Base-by-base conservation (phyloP, 306 rosid species). In the Acacia confusa region DNA sequence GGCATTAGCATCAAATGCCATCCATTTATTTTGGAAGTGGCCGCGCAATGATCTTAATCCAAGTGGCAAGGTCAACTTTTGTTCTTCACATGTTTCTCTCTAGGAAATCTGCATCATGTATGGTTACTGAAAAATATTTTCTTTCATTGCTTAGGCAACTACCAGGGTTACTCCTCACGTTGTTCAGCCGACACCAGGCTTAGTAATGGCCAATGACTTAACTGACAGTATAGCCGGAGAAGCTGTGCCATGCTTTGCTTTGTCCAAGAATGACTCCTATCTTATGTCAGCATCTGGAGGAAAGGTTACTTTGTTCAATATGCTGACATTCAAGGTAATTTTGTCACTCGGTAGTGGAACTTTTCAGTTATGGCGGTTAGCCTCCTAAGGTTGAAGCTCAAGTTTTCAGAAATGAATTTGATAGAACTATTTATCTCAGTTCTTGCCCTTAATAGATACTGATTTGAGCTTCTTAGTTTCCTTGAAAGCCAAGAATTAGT, bases 261-360 rank as follows among this genome's bases (percentile, higher is more conserved):
- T 95, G 77, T 93, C 98, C 63, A 95, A 95, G 86, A 93, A 93
- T 78, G 99, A 95, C 78, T 95, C 99, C 10, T 95, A 95, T 41
- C 97, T 95, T 34, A 93, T 95, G 94, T 95, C 99, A 55, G 97
- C 99, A 61, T 95, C 99, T 3, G 99, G 99, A 79, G 99, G 99
- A 82, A 93, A 92, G 83, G 88, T 93, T 72, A 90, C 97, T 76
- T 81, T 93, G 53, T 93, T 93, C 81, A 95, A 93, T 82, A 95
- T 93, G 97, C 91, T 93, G 99, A 95, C 97, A 67, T 93, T 95
- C 88, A 92, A 93, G 97, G 85, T 81, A 76, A 86, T 87, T 87
- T 79, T 83, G 6, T 82, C 55, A 2, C 19, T 17, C 22, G 3
- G 16, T 44, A 27, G 15, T 27, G 15, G 7, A 43, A 45, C 75